Base-by-base conservation (phyloP, 768 basidiomycete genomes). In the Lentinula sp. region DNA sequence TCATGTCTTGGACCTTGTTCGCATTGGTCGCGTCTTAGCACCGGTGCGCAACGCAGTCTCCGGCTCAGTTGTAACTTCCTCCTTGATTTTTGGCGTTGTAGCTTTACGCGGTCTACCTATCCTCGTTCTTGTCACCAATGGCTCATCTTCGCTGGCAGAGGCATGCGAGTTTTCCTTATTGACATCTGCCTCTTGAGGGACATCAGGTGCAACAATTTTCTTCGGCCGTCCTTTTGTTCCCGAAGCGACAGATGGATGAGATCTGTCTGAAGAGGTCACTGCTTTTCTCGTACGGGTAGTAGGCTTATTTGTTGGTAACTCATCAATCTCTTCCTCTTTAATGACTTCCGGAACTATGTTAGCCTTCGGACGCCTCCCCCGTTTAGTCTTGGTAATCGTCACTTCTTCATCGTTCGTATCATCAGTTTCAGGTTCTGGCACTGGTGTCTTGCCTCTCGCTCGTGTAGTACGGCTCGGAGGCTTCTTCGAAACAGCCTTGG, bases 1-100 rank as follows among this genome's bases (percentile, higher is more conserved):
- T 50, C n/a, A 51, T 31, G 57, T 67, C 48, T 40, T 63, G 11
- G 62, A 59, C 35, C 62, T 63, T 16, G 57, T 59, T 49, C 58
- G 48, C 58, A 56, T 60, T 6, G 42, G 51, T 40, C 60, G 28
- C 5, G 60, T 61, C 31, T 18, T 61, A 23, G 43, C 18, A 48
- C 39, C 54, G 21, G 61, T 31, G 21, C 52, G 49, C 34, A 58
- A 35, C 11, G 16, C 16, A n/a, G 16, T 56, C 34, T 63, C 62
- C 4, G 62, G 62, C 21, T 63, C 62, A 5, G 62, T 63, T 37
- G 34, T 13, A 2, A 48, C 51, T 35, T 63, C 62, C 18, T 63
- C 62, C 42, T 63, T 63, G 28, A 63, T 42, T 49, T 63, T 63
- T 16, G 21, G 32, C 10, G 39, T 40, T 8, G 59, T 3, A 8